phyloP scores from a whole-genome alignment of 2,329 filamentous ascomycete genomes.

The Colletotrichum lentis region DNA sequence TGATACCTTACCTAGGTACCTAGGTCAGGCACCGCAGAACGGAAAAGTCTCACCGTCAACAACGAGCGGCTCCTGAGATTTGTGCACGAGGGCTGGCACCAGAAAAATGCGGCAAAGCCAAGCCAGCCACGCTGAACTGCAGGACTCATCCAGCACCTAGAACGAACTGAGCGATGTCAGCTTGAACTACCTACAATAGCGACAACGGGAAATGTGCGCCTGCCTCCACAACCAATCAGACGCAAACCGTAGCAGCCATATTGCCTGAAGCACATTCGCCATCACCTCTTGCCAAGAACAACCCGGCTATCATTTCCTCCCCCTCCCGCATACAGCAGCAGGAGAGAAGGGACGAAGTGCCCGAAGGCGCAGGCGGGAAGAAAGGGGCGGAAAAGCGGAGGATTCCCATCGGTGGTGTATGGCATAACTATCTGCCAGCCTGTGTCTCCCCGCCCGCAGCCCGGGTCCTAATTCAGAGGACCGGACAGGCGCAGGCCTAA shows the following conservation, averaged over 20 bases:
- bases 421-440: neutral
- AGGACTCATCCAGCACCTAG: neutral
- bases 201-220: neutral
- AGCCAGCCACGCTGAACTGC: slow-evolving; percentile 1
- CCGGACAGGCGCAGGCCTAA: slow-evolving; percentile 8
- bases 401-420: neutral
- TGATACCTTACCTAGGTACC: neutral
- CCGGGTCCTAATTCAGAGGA: slow-evolving; percentile 6
- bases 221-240: neutral
- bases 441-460: neutral
- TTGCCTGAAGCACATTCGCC: neutral
- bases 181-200: neutral
- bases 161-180: neutral
- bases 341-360: slow-evolving; percentile 9
- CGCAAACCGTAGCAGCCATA: neutral
- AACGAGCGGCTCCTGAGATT: neutral
- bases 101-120: neutral
- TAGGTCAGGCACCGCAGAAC: too few species aligned
- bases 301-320: neutral
- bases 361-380: neutral
- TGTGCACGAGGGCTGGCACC: neutral
- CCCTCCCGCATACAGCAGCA: slow-evolving; percentile 10
- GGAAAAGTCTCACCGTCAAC: too few species aligned
- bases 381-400: slow-evolving; percentile 12
- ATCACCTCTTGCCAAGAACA: neutral